Evolutionary conservation across 208 protist species (phyloP), one percentile per base, ranked within the genome.

Genomic region (Blastocrithidia nonstop): DNA sequence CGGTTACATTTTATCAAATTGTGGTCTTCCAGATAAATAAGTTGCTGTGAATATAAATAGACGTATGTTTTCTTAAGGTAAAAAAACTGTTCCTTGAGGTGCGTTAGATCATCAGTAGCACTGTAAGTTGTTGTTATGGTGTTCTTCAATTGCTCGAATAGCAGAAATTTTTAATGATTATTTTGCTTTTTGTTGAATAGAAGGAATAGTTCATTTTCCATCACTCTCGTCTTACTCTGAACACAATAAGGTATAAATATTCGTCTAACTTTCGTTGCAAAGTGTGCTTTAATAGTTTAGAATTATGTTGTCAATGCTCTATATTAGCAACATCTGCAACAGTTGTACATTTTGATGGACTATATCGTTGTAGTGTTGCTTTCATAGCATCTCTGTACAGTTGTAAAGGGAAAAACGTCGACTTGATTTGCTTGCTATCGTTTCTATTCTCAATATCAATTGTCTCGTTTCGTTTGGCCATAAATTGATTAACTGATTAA

Each of bases 381-480:
- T 61, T 62, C 75, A 84, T 73, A 5, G 80, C 80, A 44, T 90
- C 80, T 51, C 83, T 71, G 46, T 90, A 90, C 8, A 80, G 63
- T 52, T 86, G 73, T 1, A 90, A 32, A 0, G 66, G 71, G 46
- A 79, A 90, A 50, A 86, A 90, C 51, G 85, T 80, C 20, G 59
- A 57, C 26, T 66, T 60, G 16, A 86, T 84, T 31, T 83, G 68
- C 6, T 57, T 67, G 22, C 61, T 31, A 42, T 86, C 80, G 15
- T 58, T 72, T 45, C 80, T 75, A 48, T 66, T 63, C 22, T 76
- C 52, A 21, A 71, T 41, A 38, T 90, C 80, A 41, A 90, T 65
- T 5, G 71, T 66, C 46, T 82, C 69, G 4, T 71, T 72, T 0
- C 66, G 58, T n/a, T 56, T 60, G 3, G 57, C 54, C 37, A 90